Base-by-base conservation (phyloP, 1,284 basidiomycete species). In the Heterobasidion occidentale region DNA sequence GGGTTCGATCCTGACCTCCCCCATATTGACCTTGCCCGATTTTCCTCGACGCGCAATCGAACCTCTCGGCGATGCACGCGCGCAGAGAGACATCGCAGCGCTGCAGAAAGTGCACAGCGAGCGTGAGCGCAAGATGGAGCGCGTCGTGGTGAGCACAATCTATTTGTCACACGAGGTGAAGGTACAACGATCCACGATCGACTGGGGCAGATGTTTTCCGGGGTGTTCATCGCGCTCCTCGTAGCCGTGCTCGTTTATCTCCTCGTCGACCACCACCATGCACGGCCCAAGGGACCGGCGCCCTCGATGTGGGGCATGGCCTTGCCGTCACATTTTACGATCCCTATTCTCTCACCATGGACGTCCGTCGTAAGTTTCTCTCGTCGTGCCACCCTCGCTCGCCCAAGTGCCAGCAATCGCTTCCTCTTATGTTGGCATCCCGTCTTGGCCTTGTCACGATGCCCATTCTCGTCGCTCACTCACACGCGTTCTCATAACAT, bases 261-360 rank as follows among this genome's bases (percentile, higher is more conserved):
- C 53, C 38, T 62, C 75, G 11, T 19, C 48, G 20, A 51, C 19
- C 27, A 57, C 55, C 46, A 27, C 27, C 27, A 27, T 27, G 47
- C 35, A 14, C 49, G 47, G 65, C 67, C n/a, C 63, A 71, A 42
- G 46, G 66, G 64, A 54, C 59, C 56, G n/a, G 20, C 56, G 15
- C 60, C 62, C 6, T 60, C 65, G 7, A 65, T 63, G 58, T 69
- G 68, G 67, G 62, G 65, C 15, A 64, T 68, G 14, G 68, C 78
- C 0, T 27, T 27, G 27, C 27, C 27, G 27, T 71, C 74, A 0
- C 84, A 86, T 63, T 83, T 85, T 63, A 86, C 84, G 0, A 80
- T 86, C n/a, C 84, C 84, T 5, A 79, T 86, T 6, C 63, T 86
- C 17, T 86, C 84, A 0, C 84, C 84, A 0, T 86, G 86, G 61